Evolutionary conservation across 83 land plant genomes (phyloP).

Genomic region (Thuja plicata): DNA sequence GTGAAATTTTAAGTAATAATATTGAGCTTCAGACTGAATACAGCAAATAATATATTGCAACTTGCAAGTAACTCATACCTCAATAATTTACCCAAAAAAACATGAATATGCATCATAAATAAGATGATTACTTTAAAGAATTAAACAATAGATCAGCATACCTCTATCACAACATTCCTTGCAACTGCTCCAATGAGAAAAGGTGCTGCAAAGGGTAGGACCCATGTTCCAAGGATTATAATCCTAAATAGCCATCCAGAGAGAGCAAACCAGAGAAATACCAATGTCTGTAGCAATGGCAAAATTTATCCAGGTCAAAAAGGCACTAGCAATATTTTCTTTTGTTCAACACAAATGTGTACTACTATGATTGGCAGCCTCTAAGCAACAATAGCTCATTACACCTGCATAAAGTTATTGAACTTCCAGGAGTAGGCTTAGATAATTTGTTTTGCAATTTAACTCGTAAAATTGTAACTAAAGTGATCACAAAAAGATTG

Average conservation of each 20-base stretch:
- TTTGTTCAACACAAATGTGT: not conserved
- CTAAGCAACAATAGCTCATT: not conserved
- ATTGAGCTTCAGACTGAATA: not conserved
- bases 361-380: not conserved
- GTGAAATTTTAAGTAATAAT: not conserved
- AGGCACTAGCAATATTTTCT: not conserved
- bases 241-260: constrained; percentile 95
- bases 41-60: not conserved
- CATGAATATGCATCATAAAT: not conserved
- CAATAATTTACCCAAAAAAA: not conserved
- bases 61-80: not conserved
- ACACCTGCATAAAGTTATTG: not conserved
- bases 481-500: not conserved
- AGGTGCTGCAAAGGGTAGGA: constrained; percentile 95
- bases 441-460: not conserved
- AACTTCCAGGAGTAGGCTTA: not conserved
- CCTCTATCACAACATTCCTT: constrained; percentile 80
- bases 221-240: constrained; percentile 79
- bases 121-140: not conserved
- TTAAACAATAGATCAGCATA: constrained; percentile 7
- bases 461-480: not conserved
- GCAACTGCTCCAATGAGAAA: constrained; percentile 86
- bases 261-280: constrained; percentile 88
- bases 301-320: constrained; percentile 9
- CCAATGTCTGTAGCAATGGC: constrained; percentile 55